Base-by-base conservation (phyloP, 768 basidiomycete genomes). In the Leucogyrophana mollusca region DNA sequence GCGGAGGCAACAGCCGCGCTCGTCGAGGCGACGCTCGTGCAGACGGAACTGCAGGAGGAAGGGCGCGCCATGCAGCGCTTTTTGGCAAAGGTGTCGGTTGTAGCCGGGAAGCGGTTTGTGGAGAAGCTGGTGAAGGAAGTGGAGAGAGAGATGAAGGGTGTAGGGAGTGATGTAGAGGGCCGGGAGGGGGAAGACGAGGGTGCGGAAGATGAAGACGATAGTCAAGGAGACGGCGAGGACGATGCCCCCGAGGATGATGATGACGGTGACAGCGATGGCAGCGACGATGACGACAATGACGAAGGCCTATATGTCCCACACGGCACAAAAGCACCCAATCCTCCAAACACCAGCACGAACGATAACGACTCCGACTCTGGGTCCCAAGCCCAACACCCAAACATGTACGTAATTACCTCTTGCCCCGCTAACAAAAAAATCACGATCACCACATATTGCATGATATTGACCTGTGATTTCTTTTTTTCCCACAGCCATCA, bases 91-190 rank as follows among this genome's bases (percentile, higher is more conserved):
- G 53, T 67, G 0, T 54, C 47, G 9, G 30, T 37, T 9, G 51
- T 65, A n/a, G 65, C 63, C 0, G 64, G 64, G 23, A 25, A 9
- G 1, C 60, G 59, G 6, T 61, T 65, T 36, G 59, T 67, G 18
- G 50, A 56, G 32, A 58, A 57, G 34, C 45, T 64, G 49, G 27
- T 65, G 36, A 47, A 49, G 40, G 50, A 55, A 10, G 60, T 57
- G 24, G 46, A 35, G 2, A 36, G 36, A 9, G 40, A 16, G 9
- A 25, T 24, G 17, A 34, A 37, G n/a, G 8, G 6, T 16, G 40
- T 48, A 20, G 44, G 43, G 36, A 37, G 36, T n/a, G 36, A 37
- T 21, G 6, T 21, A 21, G n/a, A 17, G 20, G 36, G n/a, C n/a
- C n/a, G n/a, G 9, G 40, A 36, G 13, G 35, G 21, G n/a, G 30